phyloP scores from a whole-genome alignment of 2,329 filamentous ascomycete species.

The Zymoseptoria pseudotritici region DNA sequence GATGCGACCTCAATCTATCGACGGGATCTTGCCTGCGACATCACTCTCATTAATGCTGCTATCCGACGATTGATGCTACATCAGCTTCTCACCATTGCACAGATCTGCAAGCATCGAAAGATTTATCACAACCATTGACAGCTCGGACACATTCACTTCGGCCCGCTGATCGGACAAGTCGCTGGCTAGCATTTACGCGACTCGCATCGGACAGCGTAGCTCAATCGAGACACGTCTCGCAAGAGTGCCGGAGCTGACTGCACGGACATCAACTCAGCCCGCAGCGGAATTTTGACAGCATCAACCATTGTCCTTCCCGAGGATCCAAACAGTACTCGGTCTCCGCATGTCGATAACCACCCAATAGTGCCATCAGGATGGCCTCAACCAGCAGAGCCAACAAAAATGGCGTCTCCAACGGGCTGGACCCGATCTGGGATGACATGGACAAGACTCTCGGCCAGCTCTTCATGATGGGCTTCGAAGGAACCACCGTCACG shows the following conservation, averaged over 20 bases:
- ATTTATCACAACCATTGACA: neutral
- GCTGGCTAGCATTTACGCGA: neutral
- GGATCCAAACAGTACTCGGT: neutral
- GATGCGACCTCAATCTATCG: neutral
- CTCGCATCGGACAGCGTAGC: neutral
- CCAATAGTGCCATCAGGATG: neutral
- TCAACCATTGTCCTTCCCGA: neutral
- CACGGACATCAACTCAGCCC: neutral
- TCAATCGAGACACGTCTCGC: neutral
- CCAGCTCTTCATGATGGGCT: constrained; percentile 56
- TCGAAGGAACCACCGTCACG: constrained; percentile 76
- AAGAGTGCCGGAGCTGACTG: neutral
- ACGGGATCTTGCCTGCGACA: neutral
- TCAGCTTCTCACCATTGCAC: neutral
- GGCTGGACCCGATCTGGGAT: constrained; percentile 54
- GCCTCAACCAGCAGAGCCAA: neutral
- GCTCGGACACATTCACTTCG: neutral
- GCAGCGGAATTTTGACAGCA: neutral
- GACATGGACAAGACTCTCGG: constrained; percentile 58
- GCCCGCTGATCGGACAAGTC: neutral
- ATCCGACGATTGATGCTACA: neutral
- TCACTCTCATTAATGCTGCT: neutral
- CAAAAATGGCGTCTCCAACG: neutral
- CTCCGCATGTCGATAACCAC: neutral
- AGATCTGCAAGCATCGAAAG: neutral